A percentile compares a stretch with the other conserved stretches of the same genome.
Conservation (phyloP, 768 basidiomycete genomes). For the Tephrocybe sp. region DNA sequence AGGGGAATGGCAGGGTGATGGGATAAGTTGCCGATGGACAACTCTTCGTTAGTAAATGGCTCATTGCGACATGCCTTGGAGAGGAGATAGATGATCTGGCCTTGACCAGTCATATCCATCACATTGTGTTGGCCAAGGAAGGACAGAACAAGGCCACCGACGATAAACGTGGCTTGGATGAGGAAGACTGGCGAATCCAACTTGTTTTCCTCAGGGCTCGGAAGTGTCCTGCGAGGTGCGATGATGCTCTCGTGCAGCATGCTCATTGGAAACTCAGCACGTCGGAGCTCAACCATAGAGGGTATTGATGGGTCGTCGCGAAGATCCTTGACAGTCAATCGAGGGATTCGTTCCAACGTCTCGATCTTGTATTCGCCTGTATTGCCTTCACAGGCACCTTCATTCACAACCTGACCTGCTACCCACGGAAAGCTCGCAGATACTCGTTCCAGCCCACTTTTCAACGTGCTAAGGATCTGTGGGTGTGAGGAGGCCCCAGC, state of each 20-base stretch:
- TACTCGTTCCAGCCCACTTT: slow-evolving; percentile 21
- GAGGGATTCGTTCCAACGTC: slow-evolving; percentile 1
- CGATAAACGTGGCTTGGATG: slow-evolving; percentile 23
- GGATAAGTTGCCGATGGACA: slow-evolving; percentile 16
- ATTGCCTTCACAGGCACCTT: slow-evolving; percentile 10
- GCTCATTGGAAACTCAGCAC: slow-evolving; percentile 20
- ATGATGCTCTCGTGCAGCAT: slow-evolving; percentile 24
- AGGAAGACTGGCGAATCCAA: slow-evolving; percentile 22
- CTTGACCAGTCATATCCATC: slow-evolving; percentile 27
- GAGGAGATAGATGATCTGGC: slow-evolving; percentile 20
- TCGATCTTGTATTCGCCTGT: slow-evolving; percentile 19
- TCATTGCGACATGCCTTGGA: slow-evolving; percentile 22
- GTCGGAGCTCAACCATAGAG: slow-evolving; percentile 20
- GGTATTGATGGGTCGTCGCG: slow-evolving; percentile 14
- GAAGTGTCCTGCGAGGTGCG: slow-evolving; percentile 22
- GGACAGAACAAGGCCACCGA: slow-evolving; percentile 23
- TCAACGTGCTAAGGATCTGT: slow-evolving; percentile 16
- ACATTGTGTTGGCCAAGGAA: slow-evolving; percentile 22
- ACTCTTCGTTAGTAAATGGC: slow-evolving; percentile 19
- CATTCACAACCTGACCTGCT: slow-evolving; percentile 23
- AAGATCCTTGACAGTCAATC: slow-evolving; percentile 23
- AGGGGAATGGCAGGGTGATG: slow-evolving; percentile 15
- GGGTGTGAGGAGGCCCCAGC: slow-evolving; percentile 6
- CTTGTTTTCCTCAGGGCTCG: slow-evolving; percentile 10
- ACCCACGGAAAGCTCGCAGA: slow-evolving; percentile 24